Conservation (phyloP, 148 eudicot species). For the Simmondsia chinensis region DNA sequence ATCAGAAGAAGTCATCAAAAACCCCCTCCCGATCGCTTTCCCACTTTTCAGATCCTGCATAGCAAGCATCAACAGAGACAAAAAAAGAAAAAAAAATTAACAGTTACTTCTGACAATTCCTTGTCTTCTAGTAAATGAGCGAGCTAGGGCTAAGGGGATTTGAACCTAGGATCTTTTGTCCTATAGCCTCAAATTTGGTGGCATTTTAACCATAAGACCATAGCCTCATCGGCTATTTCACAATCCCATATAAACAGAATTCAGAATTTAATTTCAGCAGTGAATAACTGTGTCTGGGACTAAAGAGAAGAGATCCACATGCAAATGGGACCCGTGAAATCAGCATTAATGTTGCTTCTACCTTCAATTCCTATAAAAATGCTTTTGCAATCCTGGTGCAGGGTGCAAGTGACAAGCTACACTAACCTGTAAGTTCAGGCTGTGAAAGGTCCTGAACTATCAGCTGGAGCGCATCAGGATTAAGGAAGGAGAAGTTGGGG, state of each 20-base stretch:
- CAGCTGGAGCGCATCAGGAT: conserved; percentile 58
- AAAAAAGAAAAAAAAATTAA: conserved; percentile 32
- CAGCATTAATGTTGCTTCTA: conserved; percentile 1
- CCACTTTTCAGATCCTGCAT: conserved; percentile 89
- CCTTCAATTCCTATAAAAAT: conserved; percentile 1
- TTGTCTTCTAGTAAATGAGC: too few relatives aligned
- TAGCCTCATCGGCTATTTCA: too few relatives aligned
- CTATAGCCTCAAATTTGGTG: too few relatives aligned
- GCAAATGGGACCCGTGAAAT: conserved; percentile 8
- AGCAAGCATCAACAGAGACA: conserved; percentile 67
- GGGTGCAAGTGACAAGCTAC: conserved; percentile 26
- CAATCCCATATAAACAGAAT: conserved; percentile 18
- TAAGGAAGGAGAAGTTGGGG: conserved; percentile 40
- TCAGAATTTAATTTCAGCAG: conserved; percentile 8
- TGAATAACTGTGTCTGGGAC: conserved; percentile 6
- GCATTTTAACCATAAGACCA: too few relatives aligned
- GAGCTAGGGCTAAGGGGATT: too few relatives aligned
- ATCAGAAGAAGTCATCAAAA: conserved; percentile 94
- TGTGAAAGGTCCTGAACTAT: conserved; percentile 86
- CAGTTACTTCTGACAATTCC: conserved; percentile 24
- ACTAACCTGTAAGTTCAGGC: conserved; percentile 77
- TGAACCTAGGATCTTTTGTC: too few relatives aligned
- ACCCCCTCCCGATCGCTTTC: conserved; percentile 96
- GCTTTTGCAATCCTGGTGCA: conserved; percentile 9
- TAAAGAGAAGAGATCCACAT: conserved; percentile 9